Evolutionary conservation across 345 rosid species (phyloP).

Genomic region (Sonneratia caseolaris): DNA sequence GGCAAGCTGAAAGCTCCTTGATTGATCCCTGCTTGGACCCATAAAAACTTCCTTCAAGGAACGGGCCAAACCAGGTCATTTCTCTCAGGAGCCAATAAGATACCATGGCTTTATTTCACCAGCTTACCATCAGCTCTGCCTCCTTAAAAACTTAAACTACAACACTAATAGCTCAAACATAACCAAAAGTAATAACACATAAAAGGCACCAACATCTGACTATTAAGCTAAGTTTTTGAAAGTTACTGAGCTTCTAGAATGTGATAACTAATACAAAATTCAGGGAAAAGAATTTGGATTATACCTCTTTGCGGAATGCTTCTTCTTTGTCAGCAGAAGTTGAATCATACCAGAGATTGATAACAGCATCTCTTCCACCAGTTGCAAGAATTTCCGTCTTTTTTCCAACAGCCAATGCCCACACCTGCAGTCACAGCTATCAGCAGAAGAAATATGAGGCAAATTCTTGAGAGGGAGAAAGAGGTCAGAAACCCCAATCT

Average conservation of each 20-base stretch:
- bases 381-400: slow-evolving; percentile 86
- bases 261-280: neutral
- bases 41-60: too few relatives aligned
- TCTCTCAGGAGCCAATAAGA: too few relatives aligned
- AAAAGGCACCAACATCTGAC: neutral
- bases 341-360: slow-evolving; percentile 88
- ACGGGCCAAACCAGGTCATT: too few relatives aligned
- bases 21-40: too few relatives aligned
- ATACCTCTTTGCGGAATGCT: slow-evolving; percentile 82
- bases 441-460: slow-evolving; percentile 5
- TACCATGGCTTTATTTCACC: neutral
- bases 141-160: neutral
- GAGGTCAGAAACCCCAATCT: neutral
- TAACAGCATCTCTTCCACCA: slow-evolving; percentile 79
- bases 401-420: slow-evolving; percentile 94
- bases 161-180: neutral
- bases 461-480: neutral
- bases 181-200: neutral
- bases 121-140: neutral
- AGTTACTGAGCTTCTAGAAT: neutral
- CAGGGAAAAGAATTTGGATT: slow-evolving; percentile 1
- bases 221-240: neutral
- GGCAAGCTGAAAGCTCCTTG: too few relatives aligned
- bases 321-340: slow-evolving; percentile 79
- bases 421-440: slow-evolving; percentile 40